Evolutionary conservation across 1,139 yeast species (phyloP), one percentile per base, ranked within the genome.

Genomic region (Saccharomyces uvarum): DNA sequence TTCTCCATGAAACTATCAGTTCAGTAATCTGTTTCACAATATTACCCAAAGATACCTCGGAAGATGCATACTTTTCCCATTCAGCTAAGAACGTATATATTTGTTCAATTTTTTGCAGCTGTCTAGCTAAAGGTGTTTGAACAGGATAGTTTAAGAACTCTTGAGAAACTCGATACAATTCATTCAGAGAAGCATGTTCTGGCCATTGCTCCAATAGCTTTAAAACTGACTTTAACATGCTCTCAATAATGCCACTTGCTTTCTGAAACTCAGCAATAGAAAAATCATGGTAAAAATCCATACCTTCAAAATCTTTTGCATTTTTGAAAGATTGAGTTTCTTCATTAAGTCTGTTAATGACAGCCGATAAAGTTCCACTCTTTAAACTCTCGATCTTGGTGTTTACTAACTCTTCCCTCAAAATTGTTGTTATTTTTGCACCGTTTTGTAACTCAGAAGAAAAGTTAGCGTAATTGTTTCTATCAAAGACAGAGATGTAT

Each of bases 41-140:
- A 0, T 64, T 64, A 44, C 75, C 75, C 56, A 93, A 73, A 1
- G 96, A 80, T 1, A 87, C 93, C 52, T 86, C 85, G 2, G 82
- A 77, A 44, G 91, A 84, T 0, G 99, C 97, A 70, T 88, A 90
- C 61, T 88, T 86, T 68, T 93, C 95, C 98, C 99, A 95, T 69
- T 93, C 98, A 26, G 86, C 79, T 59, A 91, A 76, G 64, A 81
- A 82, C 0, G 89, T 86, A 65, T 88, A 88, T 32, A 91, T 81
- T 66, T 88, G 97, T 69, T 95, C 99, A 49, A 90, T 73, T 70
- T 90, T 90, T 54, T 86, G 88, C 52, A 95, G 75, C 57, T 85
- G 78, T 61, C 86, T 80, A 8, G 93, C 93, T 51, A 93, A 73
- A 1, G 99, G 95, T 0, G 87, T 81, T 41, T 77, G 75, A 3